Evolutionary conservation across 768 basidiomycete genomes (phyloP).

Genomic region (Dentipellis sp.): DNA sequence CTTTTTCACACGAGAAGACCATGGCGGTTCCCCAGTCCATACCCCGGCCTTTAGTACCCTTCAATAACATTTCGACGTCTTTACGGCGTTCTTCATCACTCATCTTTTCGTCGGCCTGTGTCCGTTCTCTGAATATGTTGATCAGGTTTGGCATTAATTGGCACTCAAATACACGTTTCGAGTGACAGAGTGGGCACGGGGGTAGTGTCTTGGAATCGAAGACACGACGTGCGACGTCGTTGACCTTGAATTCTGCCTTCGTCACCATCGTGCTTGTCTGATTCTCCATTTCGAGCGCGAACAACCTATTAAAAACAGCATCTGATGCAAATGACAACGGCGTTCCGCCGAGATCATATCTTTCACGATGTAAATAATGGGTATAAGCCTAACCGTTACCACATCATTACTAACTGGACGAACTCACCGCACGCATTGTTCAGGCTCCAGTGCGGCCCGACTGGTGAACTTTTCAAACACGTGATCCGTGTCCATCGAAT

Average conservation of each 20-base stretch:
- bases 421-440: slow-evolving; percentile 81
- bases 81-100: slow-evolving; percentile 65
- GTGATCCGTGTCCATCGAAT: slow-evolving; percentile 69
- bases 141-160: slow-evolving; percentile 95
- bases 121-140: slow-evolving; percentile 46
- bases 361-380: slow-evolving; percentile 19
- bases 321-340: slow-evolving; percentile 87
- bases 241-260: slow-evolving; percentile 51
- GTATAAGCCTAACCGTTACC: neutral
- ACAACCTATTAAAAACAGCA: slow-evolving; percentile 60
- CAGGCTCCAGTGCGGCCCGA: slow-evolving; percentile 57
- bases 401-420: neutral
- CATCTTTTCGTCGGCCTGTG: slow-evolving; percentile 21
- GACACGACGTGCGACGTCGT: slow-evolving; percentile 33
- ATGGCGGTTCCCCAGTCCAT: slow-evolving; percentile 97
- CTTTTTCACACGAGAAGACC: slow-evolving; percentile 78
- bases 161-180: slow-evolving; percentile 75
- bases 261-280: slow-evolving; percentile 42
- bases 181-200: slow-evolving; percentile 57
- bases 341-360: slow-evolving; percentile 80
- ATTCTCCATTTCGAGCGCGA: slow-evolving; percentile 41
- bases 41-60: slow-evolving; percentile 40
- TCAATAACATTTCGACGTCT: slow-evolving; percentile 47
- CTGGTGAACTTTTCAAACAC: slow-evolving; percentile 81
- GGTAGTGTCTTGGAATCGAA: slow-evolving; percentile 52